Base-by-base conservation (phyloP, 495 filamentous ascomycete genomes). In the Aspergillus ellipticus region DNA sequence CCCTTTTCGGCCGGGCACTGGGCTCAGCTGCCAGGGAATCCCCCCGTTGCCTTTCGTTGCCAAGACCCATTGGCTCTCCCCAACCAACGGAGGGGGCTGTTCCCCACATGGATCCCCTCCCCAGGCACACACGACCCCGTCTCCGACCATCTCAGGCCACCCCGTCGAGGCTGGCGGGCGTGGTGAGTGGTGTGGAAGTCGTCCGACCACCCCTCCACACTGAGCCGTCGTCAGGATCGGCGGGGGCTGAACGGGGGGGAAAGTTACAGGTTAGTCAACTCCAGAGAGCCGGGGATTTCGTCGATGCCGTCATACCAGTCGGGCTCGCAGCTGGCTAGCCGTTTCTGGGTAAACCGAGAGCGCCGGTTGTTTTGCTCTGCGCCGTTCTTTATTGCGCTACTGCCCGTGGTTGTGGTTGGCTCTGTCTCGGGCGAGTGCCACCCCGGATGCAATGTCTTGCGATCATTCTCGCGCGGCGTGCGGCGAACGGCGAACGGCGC, bases 341-440 rank as follows among this genome's bases (percentile, higher is more conserved):
- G 51, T 37, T 57, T 66, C 37, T 60, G 58, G 57, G 55, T 41
- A 60, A 55, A 29, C 66, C 55, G 63, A 55, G 42, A 45, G 17
- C 42, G 42, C n/a, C 42, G 42, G 17, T 20, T 3, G 42, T 3
- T 28, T 28, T 28, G 24, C 24, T 28, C 24, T 28, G 24, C 7
- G 24, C 24, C 24, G 24, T 28, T 28, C 21, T 20, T 17, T 9
- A 20, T 45, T 45, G 17, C 17, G 21, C 9, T 21, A 5, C 42
- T 3, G 17, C 42, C 17, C 17, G 17, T 16, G 42, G 42, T 20
- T 24, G 42, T 28, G 16, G 37, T 15, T 10, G 42, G 8, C 19
- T 10, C 42, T 17, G 43, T 15, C 21, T 45, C 42, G 42, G 21
- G 29, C 13, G 24, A 15, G 35, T 39, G 35, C 35, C 35, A n/a